Evolutionary conservation across 139 green algal species (phyloP), one percentile per base, ranked within the genome.

Genomic region (Prasinococcaceae sp.): DNA sequence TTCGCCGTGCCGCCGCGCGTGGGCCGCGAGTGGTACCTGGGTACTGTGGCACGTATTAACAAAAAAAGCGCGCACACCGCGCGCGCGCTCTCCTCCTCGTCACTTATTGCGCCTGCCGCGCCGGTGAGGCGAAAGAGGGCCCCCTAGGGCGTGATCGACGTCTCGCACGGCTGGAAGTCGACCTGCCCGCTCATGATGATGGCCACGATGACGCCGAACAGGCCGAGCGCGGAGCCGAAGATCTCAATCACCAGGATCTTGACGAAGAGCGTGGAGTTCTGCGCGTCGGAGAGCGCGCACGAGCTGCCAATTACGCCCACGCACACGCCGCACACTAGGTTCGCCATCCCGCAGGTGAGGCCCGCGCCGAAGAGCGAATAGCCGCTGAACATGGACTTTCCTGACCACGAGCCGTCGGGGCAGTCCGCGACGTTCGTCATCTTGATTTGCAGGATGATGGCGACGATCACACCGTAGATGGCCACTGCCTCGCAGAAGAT

Each of bases 241-340:
- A 99, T 99, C 77, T 98, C 92, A 55, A 99, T 85, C n/a, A 99
- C 85, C 12, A 99, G 72, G 58, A 99, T 98, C 70, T 99, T 99
- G 1, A 99, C 92, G 70, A 99, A 99, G 4, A 99, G 73, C 0
- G 92, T 90, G 3, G 78, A 78, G 69, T 99, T 96, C 36, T 92
- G 84, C 0, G 92, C 92, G 60, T 99, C 92, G 4, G 92, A 92
- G 10, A 99, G 66, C 1, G 92, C 92, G 29, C 84, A 92, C 37
- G 72, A 84, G 76, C 80, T 93, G 19, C 92, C 92, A 26, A 98
- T 84, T 20, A 97, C 85, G 19, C 92, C 92, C n/a, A 99, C 92
- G 58, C 86, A 94, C 30, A 99, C 79, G 12, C 90, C 92, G 72
- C 92, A 98, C 1, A 90, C 82, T 37, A 99, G 74, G 69, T 99